Evolutionary conservation across 2,329 filamentous ascomycete species (phyloP).

Genomic region (Bipolaris gigantea): DNA sequence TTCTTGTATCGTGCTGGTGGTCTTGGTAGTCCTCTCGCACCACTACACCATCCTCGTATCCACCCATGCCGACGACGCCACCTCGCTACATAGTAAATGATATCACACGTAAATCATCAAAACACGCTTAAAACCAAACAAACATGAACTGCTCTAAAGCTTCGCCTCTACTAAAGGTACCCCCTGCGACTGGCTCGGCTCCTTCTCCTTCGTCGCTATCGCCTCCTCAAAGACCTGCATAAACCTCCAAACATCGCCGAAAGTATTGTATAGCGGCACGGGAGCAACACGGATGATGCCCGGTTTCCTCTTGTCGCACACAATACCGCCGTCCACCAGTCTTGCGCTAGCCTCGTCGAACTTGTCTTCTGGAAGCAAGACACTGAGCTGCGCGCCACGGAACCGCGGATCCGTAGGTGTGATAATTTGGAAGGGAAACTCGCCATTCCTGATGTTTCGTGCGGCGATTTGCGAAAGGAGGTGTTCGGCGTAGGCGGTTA

Average conservation of each 20-base stretch:
- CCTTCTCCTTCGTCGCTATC: constrained; percentile 14
- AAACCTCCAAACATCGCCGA: constrained; percentile 63
- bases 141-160: constrained; percentile 1
- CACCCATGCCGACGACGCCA: no score
- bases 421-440: constrained; percentile 54
- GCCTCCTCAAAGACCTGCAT: constrained; percentile 54
- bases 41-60: no score
- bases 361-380: constrained; percentile 67
- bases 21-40: no score
- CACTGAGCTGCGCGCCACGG: constrained; percentile 78
- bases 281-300: constrained; percentile 84
- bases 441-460: constrained; percentile 24
- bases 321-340: constrained; percentile 69
- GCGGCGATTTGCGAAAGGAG: constrained; percentile 29
- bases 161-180: constrained; percentile 13
- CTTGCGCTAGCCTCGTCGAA: constrained; percentile 66
- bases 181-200: constrained; percentile 4
- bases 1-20: no score
- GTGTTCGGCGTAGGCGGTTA: constrained; percentile 67
- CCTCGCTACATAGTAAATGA: no score
- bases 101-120: neutral
- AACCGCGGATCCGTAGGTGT: constrained; percentile 68
- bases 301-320: constrained; percentile 82
- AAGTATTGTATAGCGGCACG: constrained; percentile 80
- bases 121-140: neutral